Conservation (phyloP, 805 yeast genomes). For the Cyberlindnera sargentensis region DNA sequence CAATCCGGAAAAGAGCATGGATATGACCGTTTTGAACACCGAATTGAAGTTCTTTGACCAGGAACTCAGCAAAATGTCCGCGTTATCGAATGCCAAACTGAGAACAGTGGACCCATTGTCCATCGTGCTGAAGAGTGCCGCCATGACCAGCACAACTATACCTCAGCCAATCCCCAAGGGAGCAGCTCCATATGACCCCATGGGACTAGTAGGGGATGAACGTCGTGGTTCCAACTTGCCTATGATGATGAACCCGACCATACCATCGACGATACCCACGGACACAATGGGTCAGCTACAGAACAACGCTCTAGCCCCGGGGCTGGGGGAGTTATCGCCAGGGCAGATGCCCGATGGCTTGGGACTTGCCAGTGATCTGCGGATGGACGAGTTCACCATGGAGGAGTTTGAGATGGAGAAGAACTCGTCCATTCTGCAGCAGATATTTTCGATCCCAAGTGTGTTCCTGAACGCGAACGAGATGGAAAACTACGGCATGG, state of each 20-base stretch:
- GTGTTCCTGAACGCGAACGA: slow-evolving; percentile 10
- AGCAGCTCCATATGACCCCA: not conserved
- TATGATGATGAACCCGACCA: slow-evolving; percentile 1
- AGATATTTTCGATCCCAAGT: slow-evolving; percentile 11
- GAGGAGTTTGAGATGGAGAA: slow-evolving; percentile 9
- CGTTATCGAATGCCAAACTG: not conserved
- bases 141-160: no score
- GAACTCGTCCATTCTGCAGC: slow-evolving; percentile 10
- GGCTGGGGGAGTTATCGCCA: no score
- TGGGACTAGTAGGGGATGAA: not conserved
- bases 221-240: not conserved
- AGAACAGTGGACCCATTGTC: slow-evolving; percentile 4
- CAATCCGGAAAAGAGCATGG: slow-evolving; percentile 1
- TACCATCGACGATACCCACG: no score
- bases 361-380: not conserved
- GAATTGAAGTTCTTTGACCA: slow-evolving; percentile 5
- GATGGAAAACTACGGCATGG: not conserved
- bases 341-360: not conserved
- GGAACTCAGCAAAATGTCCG: not conserved
- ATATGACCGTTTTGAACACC: not conserved
- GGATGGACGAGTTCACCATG: not conserved
- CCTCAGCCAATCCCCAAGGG: no score
- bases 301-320: no score
- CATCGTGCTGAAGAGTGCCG: not conserved
- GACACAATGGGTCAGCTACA: no score